Evolutionary conservation across 345 rosid genomes (phyloP).

Genomic region (Eucalyptus camaldulensis): DNA sequence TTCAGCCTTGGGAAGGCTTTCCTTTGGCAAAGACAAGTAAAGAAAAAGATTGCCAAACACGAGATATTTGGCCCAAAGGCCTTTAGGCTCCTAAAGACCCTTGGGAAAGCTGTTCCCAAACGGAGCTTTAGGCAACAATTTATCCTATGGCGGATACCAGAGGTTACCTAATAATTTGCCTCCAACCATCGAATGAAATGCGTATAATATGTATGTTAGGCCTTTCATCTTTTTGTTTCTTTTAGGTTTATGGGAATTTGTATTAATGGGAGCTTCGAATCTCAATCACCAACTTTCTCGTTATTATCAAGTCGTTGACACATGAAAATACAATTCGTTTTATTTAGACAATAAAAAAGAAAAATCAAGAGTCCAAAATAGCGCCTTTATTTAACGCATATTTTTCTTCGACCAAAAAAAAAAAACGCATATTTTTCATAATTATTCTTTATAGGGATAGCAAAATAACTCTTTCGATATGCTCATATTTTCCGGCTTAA

Average conservation of each 20-base stretch:
- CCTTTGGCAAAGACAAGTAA: too few relatives aligned
- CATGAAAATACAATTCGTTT: not conserved
- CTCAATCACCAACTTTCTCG: not conserved
- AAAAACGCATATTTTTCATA: not conserved
- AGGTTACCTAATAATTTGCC: not conserved
- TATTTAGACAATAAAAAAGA: not conserved
- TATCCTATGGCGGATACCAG: not conserved
- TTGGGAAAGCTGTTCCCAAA: too few relatives aligned
- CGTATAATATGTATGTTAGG: not conserved
- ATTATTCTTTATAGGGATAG: not conserved
- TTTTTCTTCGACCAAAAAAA: not conserved
- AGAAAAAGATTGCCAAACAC: too few relatives aligned
- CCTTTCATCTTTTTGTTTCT: not conserved
- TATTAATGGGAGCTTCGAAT: not conserved
- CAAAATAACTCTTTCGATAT: not conserved
- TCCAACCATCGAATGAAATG: not conserved
- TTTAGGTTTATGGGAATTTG: too few relatives aligned
- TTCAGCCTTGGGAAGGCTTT: too few relatives aligned
- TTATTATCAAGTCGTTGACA: fast-evolving
- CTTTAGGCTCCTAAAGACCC: too few relatives aligned
- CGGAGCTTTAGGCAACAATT: too few relatives aligned
- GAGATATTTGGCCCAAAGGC: too few relatives aligned
- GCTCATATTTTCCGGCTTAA: not conserved
- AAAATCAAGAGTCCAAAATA: not conserved
- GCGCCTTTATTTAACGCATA: not conserved